Conservation (phyloP, 2,329 filamentous ascomycete genomes). For the Botrytis medusae region DNA sequence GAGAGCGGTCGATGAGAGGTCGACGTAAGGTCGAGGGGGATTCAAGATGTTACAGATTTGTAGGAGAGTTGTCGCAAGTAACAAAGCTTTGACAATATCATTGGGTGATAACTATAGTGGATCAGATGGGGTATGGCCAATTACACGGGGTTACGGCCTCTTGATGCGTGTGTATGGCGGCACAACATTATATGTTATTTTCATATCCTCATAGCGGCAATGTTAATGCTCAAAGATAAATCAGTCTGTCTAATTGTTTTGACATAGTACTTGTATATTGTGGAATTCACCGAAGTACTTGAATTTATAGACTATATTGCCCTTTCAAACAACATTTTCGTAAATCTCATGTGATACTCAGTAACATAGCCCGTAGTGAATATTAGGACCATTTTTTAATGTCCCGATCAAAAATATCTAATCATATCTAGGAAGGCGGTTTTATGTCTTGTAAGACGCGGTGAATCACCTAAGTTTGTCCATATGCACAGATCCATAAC, state of each 20-base stretch:
- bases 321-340: neutral
- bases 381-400: neutral
- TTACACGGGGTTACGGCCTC: neutral
- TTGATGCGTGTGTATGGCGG: neutral
- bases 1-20: neutral
- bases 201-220: neutral
- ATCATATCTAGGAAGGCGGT: neutral
- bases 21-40: neutral
- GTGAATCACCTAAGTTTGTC: neutral
- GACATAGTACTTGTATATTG: neutral
- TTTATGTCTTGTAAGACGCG: neutral
- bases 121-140: neutral
- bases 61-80: conserved; percentile 17
- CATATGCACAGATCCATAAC: neutral
- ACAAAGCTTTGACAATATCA: conserved; percentile 19
- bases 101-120: neutral
- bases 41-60: conserved; percentile 19
- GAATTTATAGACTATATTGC: neutral
- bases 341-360: neutral
- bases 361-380: neutral
- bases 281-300: neutral
- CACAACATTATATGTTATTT: too few species aligned
- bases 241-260: neutral
- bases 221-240: neutral
- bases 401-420: neutral